Percentiles rank a stretch among this genome's conserved stretches.
Evolutionary conservation across 2,329 filamentous ascomycete genomes (phyloP).

Genomic region (Salinomyces thailandicus): DNA sequence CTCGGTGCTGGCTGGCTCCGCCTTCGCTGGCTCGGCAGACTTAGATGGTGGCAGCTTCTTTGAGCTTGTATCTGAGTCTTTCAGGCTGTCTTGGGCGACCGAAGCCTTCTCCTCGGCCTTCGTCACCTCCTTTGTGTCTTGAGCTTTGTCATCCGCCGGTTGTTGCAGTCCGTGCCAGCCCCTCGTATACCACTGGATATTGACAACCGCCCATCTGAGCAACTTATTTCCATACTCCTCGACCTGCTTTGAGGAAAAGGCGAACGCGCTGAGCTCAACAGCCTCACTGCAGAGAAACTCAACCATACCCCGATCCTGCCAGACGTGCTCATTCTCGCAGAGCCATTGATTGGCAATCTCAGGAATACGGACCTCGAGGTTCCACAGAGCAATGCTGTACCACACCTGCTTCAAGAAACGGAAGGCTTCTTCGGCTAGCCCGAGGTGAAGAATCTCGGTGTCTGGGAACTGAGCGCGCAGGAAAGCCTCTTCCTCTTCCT

Average conservation of each 20-base stretch:
- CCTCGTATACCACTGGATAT: slow-evolving; percentile 8
- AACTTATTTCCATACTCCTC: slow-evolving; percentile 10
- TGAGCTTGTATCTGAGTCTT: not conserved
- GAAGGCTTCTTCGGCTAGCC: slow-evolving; percentile 16
- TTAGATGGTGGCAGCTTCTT: not conserved
- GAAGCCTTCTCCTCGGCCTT: not conserved
- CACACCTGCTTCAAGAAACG: slow-evolving; percentile 28
- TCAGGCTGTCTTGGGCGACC: not conserved
- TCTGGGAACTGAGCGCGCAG: slow-evolving; percentile 19
- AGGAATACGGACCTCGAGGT: slow-evolving; percentile 18
- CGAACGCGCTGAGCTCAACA: slow-evolving; percentile 15
- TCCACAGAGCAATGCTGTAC: slow-evolving; percentile 23
- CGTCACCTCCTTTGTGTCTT: not conserved
- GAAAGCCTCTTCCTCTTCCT: slow-evolving; percentile 25
- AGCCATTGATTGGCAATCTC: slow-evolving; percentile 17
- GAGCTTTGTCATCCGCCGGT: not conserved
- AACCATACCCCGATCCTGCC: slow-evolving; percentile 14
- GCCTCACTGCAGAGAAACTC: slow-evolving; percentile 11
- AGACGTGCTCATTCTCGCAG: slow-evolving; percentile 11
- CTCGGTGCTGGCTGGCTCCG: not conserved
- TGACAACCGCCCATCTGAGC: slow-evolving; percentile 6
- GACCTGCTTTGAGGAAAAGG: slow-evolving; percentile 9
- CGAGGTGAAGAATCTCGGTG: slow-evolving; percentile 20
- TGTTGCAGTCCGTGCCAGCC: not conserved
- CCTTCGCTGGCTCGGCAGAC: not conserved